Evolutionary conservation across 1,284 basidiomycete genomes (phyloP).

Genomic region (Boletus mariae): DNA sequence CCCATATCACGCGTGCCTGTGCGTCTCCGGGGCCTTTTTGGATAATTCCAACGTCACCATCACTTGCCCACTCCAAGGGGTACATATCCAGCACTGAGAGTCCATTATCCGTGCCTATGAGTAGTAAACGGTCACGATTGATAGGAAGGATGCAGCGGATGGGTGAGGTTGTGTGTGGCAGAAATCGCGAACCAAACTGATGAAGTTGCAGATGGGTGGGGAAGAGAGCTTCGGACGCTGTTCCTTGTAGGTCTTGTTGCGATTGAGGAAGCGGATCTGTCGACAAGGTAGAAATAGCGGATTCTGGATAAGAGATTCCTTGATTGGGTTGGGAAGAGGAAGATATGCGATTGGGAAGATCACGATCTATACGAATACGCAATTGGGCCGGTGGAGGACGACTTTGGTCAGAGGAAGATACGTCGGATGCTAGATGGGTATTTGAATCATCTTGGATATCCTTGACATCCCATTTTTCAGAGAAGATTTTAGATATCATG

Average conservation of each 20-base stretch:
- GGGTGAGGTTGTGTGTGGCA: slow-evolving; percentile 70
- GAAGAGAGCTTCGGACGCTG: slow-evolving; percentile 36
- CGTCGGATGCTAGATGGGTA: not conserved
- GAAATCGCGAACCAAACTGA: slow-evolving; percentile 76
- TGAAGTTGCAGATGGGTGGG: slow-evolving; percentile 65
- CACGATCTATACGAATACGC: slow-evolving; percentile 24
- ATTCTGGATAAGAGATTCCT: slow-evolving; percentile 15
- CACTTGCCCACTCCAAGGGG: slow-evolving; percentile 54
- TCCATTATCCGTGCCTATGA: slow-evolving; percentile 74
- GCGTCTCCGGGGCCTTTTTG: slow-evolving; percentile 68
- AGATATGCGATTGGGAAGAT: slow-evolving; percentile 15
- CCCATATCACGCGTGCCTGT: slow-evolving; percentile 61
- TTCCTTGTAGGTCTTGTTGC: slow-evolving; percentile 30
- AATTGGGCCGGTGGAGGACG: slow-evolving; percentile 12
- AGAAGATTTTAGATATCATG: not conserved
- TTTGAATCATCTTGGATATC: slow-evolving; percentile 11
- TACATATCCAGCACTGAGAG: slow-evolving; percentile 77
- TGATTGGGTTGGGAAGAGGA: slow-evolving; percentile 10
- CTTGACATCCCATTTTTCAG: slow-evolving; percentile 15
- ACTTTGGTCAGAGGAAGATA: slow-evolving; percentile 6
- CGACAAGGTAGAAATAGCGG: slow-evolving; percentile 9
- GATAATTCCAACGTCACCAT: slow-evolving; percentile 36
- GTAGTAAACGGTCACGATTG: slow-evolving; percentile 54
- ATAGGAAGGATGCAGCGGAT: slow-evolving; percentile 73
- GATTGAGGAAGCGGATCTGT: slow-evolving; percentile 24